Evolutionary conservation across 192 early-diverging fungal genomes (phyloP).

Genomic region (Phycomyces nitens): DNA sequence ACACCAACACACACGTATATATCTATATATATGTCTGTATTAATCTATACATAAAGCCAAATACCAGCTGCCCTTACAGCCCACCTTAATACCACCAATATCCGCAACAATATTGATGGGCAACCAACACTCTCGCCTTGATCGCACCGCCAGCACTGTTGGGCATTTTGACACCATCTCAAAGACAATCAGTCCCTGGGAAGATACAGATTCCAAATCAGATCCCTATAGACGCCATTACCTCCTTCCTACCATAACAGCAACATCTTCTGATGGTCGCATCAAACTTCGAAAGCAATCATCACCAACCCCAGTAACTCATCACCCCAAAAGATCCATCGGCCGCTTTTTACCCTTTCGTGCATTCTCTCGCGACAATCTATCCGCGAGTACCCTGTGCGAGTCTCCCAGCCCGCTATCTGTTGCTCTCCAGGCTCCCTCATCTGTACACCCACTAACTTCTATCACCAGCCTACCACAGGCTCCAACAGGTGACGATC

Average conservation of each 20-base stretch:
- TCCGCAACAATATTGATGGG: conserved; percentile 9
- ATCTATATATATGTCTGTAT: background rate
- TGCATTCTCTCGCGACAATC: background rate
- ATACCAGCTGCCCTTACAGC: no score
- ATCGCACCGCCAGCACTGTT: conserved; percentile 9
- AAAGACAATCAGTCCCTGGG: conserved; percentile 14
- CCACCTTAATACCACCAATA: no score
- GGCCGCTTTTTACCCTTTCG: conserved; percentile 19
- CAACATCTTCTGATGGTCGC: conserved; percentile 3
- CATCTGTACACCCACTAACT: conserved; percentile 10
- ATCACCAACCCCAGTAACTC: conserved; percentile 11
- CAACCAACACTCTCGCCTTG: conserved; percentile 22
- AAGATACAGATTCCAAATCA: conserved; percentile 2
- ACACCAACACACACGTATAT: no score
- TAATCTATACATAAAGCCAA: background rate
- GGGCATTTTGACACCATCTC: conserved; percentile 19
- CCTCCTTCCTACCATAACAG: conserved; percentile 15
- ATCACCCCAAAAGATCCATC: background rate
- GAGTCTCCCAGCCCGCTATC: background rate
- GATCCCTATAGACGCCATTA: conserved; percentile 25
- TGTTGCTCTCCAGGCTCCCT: background rate
- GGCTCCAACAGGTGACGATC: background rate
- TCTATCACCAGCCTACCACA: background rate
- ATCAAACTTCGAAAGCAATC: conserved; percentile 29
- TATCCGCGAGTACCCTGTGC: background rate